Base-by-base conservation (phyloP, 768 basidiomycete genomes). In the Nidula microcarpa region DNA sequence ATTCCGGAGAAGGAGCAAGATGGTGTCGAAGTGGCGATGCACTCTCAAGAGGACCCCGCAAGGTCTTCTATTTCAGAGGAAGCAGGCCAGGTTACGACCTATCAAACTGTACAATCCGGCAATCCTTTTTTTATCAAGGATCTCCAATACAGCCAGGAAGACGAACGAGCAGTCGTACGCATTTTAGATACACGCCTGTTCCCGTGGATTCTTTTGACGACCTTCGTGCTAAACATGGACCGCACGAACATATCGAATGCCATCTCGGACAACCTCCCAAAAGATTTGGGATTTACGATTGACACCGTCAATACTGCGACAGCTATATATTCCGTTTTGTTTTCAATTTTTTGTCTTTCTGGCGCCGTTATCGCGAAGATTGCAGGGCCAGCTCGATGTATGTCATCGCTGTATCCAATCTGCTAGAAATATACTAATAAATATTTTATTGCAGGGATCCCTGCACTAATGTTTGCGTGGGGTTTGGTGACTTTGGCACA, bases 241-340 rank as follows among this genome's bases (percentile, higher is more conserved):
- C 64, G 73, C 5, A 75, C 74, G 11, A 75, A 75, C 56, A 64
- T 67, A 54, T 71, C 71, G 6, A 75, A 75, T 49, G 74, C 74
- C 1, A 69, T 74, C 33, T 73, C 72, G 30, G 74, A 75, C 57
- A 70, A 71, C 46, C 55, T 75, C 5, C 70, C 72, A 0, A 57
- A 56, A 7, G 71, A 75, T 53, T 58, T 75, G 11, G 74, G 74
- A 2, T 75, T 75, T 50, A 71, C 63, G 9, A 73, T 74, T 39
- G 58, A 72, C 47, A 68, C 68, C 2, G 69, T 75, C n/a, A 75
- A 75, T 51, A 65, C 66, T 6, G 72, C 62, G 1, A 70, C 67
- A 2, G 69, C 71, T 5, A 64, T 74, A 46, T 69, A 75, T 45
- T 62, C 69, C 0, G 63, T 74, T 1, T 50, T 68, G 3, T 75